Base-by-base conservation (phyloP, 306 rosid genomes). In the Senna siamea region DNA sequence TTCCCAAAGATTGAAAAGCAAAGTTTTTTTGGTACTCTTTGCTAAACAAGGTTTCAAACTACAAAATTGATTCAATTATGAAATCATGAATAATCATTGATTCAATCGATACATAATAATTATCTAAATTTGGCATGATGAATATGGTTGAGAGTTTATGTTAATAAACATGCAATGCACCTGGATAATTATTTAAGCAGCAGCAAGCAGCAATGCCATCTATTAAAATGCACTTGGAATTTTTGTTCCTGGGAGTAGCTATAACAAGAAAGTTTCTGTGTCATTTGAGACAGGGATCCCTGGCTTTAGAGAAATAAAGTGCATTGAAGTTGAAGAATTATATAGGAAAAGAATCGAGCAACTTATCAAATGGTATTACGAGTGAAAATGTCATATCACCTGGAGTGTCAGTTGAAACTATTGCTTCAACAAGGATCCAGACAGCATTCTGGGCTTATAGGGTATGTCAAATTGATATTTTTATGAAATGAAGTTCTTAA, bases 401-500 rank as follows among this genome's bases (percentile, higher is more conserved):
- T 64, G 63, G 69, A 30, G 72, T 81, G 79, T 85, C 90, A 59
- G 62, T 84, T 80, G 96, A 92, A 86, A 86, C 86, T 37, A 61
- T 77, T 53, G 95, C 99, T 52, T 97, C 99, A 65, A 92, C 80
- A 73, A 85, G 82, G 80, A 94, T 94, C 81, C 99, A 94, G 72
- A 90, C 96, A 17, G 93, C 92, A 70, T 89, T 92, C 75, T 96
- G 97, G 7, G 99, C 93, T 50, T 83, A 92, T 76, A 54, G 69
- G 86, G 99, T 94, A 72, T 30, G 82, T 54, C 65, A 18, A 67
- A 46, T 80, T 70, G 18, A 43, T 55, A 37, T 53, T 46, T 76
- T 30, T 78, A 66, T 18, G 5, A 30, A 28, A 13, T 66, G 4
- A 53, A 66, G 18, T 77, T 50, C 41, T 32, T 72, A 30, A 4